phyloP scores from a whole-genome alignment of 208 protist species.

The Leishmania amazonensis region DNA sequence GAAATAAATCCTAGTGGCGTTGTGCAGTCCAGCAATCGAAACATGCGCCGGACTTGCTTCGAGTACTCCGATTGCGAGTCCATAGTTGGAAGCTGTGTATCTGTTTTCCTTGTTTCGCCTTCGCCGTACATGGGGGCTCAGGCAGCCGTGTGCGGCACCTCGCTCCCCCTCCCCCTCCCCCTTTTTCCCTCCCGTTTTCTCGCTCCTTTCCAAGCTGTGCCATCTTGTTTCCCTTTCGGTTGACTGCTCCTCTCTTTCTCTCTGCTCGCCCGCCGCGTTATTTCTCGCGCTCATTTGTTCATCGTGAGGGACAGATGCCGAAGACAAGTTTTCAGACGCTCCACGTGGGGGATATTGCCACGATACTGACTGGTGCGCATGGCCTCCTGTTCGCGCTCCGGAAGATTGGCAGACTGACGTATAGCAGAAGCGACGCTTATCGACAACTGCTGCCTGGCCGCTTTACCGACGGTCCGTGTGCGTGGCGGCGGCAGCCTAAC shows the following conservation, averaged over 20 bases:
- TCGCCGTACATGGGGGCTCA: background rate
- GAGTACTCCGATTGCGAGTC: background rate
- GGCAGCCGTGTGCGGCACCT: background rate
- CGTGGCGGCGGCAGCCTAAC: slow-evolving; percentile 1
- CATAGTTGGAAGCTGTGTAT: background rate
- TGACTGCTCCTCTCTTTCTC: background rate
- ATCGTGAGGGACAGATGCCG: background rate
- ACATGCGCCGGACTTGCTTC: background rate
- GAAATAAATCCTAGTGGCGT: background rate
- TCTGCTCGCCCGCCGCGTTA: background rate
- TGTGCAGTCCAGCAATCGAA: background rate
- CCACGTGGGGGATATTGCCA: background rate
- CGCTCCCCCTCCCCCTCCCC: background rate
- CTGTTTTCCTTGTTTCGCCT: too few relatives aligned
- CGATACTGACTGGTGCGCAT: background rate
- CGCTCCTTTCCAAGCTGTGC: background rate
- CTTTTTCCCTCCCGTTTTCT: background rate
- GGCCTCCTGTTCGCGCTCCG: slow-evolving; percentile 18
- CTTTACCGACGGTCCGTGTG: background rate
- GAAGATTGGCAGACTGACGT: background rate
- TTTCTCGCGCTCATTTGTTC: background rate
- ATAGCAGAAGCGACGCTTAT: background rate
- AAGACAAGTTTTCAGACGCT: background rate
- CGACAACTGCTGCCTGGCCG: background rate
- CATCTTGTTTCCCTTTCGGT: background rate